A percentile compares a stretch with the other conserved stretches of the same genome.
Evolutionary conservation across 768 basidiomycete species (phyloP).

Genomic region (Postia placenta): DNA sequence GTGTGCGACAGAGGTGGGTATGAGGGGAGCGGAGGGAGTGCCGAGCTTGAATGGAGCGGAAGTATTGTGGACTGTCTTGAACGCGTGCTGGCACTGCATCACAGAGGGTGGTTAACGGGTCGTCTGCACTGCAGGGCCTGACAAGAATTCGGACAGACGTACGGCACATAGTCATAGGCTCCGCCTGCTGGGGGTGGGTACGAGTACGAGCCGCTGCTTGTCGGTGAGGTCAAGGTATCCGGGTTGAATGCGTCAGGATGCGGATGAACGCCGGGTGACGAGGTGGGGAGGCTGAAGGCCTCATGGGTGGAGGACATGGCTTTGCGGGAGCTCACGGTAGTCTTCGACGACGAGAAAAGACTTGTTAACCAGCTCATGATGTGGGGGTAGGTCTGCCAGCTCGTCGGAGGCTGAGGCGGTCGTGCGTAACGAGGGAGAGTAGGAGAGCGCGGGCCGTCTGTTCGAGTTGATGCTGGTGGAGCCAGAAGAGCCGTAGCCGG

Average conservation of each 20-base stretch:
- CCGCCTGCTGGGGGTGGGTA: constrained; percentile 66
- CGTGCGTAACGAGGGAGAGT: constrained; percentile 2
- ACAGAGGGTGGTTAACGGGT: background rate
- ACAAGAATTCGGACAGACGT: constrained; percentile 5
- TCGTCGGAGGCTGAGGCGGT: background rate
- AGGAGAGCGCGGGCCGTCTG: constrained; percentile 8
- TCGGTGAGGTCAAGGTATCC: constrained; percentile 45
- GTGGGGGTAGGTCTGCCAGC: background rate
- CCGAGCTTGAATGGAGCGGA: constrained; percentile 54
- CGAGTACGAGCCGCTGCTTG: constrained; percentile 53
- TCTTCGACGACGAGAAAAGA: constrained; percentile 48
- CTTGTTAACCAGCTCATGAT: constrained; percentile 71
- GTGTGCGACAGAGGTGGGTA: constrained; percentile 82
- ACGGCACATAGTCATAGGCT: constrained; percentile 62
- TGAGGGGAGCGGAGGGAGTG: constrained; percentile 25
- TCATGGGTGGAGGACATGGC: constrained; percentile 77
- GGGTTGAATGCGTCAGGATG: constrained; percentile 58
- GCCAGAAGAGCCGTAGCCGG: constrained; percentile 11
- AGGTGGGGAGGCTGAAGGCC: constrained; percentile 80
- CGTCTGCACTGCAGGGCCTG: background rate
- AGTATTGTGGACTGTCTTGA: constrained; percentile 49
- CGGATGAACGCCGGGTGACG: constrained; percentile 49
- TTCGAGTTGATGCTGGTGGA: constrained; percentile 12
- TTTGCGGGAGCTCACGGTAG: constrained; percentile 42
- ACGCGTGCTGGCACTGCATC: constrained; percentile 35